Evolutionary conservation across 2,329 filamentous ascomycete genomes (phyloP).

Genomic region (Aspergillus vadensis): DNA sequence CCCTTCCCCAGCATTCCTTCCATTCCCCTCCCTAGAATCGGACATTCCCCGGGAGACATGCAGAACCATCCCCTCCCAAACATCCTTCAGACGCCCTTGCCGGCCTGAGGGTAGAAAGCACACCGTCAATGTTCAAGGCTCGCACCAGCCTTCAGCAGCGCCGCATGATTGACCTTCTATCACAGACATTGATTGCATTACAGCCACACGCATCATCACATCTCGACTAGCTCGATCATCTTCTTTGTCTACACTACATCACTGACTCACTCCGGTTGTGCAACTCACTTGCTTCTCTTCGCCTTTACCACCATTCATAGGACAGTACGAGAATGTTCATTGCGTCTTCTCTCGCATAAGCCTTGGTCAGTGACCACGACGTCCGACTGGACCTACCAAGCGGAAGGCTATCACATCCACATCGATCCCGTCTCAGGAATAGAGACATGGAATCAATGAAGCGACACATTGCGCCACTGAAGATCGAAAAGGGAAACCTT

Average conservation of each 20-base stretch:
- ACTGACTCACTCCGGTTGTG: too few species aligned
- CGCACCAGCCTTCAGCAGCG: constrained; percentile 8
- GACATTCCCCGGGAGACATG: constrained; percentile 32
- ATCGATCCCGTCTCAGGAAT: constrained; percentile 3
- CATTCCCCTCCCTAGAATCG: constrained; percentile 26
- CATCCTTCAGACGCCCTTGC: constrained; percentile 15
- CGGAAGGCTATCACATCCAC: background rate
- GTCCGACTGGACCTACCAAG: constrained; percentile 16
- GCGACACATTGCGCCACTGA: constrained; percentile 41
- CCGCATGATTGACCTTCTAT: constrained; percentile 7
- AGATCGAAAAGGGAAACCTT: constrained; percentile 39
- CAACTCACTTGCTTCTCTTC: too few species aligned
- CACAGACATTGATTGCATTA: background rate
- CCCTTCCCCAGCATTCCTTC: constrained; percentile 35
- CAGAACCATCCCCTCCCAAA: constrained; percentile 18
- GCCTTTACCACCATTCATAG: background rate
- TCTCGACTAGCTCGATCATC: background rate
- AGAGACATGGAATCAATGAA: constrained; percentile 39
- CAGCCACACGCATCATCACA: constrained; percentile 11
- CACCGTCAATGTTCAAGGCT: constrained; percentile 12
- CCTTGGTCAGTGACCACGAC: constrained; percentile 35
- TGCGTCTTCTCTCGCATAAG: constrained; percentile 30
- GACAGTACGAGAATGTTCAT: constrained; percentile 30
- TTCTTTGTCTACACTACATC: background rate
- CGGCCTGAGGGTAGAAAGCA: constrained; percentile 19